Percentiles rank a stretch among this genome's conserved stretches.
Conservation (phyloP, 306 rosid genomes). For the Cucumis hystrix region DNA sequence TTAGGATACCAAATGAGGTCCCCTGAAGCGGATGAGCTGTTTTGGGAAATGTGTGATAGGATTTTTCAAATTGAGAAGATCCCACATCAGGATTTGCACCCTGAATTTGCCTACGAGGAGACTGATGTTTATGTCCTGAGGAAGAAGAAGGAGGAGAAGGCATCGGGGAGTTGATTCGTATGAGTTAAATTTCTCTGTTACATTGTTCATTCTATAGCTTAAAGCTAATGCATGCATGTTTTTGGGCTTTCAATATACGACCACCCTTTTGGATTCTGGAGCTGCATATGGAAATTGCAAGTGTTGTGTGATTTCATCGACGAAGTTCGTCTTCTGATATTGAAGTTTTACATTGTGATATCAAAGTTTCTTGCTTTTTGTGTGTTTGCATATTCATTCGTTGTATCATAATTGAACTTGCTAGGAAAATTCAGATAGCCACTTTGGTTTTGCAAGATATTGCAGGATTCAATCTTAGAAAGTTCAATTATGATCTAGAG, state of each 20-base stretch:
- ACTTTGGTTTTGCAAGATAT: background rate
- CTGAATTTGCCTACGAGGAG: slow-evolving; percentile 72
- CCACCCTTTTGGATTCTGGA: background rate
- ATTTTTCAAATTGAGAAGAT: slow-evolving; percentile 38
- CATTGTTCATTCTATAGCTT: background rate
- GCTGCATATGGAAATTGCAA: background rate
- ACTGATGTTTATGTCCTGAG: slow-evolving; percentile 46
- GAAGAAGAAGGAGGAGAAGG: slow-evolving; percentile 31
- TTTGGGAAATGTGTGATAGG: slow-evolving; percentile 48
- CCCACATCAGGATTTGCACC: slow-evolving; percentile 61
- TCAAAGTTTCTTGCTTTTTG: background rate
- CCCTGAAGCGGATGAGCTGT: slow-evolving; percentile 53
- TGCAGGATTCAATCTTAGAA: background rate
- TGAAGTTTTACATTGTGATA: background rate
- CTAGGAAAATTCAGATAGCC: background rate
- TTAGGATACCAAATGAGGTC: slow-evolving; percentile 73
- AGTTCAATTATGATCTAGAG: background rate
- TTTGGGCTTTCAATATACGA: background rate
- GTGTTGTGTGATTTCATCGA: background rate
- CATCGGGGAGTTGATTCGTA: background rate
- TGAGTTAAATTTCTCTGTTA: background rate
- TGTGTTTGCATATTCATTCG: background rate
- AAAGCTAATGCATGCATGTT: background rate
- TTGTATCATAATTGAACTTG: background rate
- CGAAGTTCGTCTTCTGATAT: background rate